These are phyloP conservation scores for Gautieria morchelliformis DNA, from an alignment of 768 basidiomycete species.

Conservation along the genomic window DNA sequence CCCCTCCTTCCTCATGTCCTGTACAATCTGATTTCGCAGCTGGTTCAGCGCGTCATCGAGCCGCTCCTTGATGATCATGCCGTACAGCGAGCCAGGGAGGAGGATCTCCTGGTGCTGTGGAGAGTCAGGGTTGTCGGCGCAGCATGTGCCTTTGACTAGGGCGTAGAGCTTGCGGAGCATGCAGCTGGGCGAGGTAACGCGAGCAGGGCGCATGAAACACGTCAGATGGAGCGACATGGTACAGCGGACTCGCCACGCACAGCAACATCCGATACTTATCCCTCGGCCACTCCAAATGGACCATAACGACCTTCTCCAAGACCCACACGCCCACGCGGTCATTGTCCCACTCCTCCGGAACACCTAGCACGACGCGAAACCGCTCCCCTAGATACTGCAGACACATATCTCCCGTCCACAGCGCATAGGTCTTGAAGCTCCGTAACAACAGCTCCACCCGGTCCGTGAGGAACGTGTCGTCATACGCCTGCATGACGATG, in stretches of 20 bases:
- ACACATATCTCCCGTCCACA: constrained; percentile 85
- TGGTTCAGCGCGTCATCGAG: constrained; percentile 81
- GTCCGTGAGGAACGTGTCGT: constrained; percentile 95
- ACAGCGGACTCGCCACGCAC: constrained; percentile 37
- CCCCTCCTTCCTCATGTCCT: constrained; percentile 69
- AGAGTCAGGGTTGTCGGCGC: constrained; percentile 95
- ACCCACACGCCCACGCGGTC: constrained; percentile 72
- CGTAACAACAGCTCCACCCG: constrained; percentile 89
- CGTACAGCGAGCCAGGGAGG: constrained; percentile 84
- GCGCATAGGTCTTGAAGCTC: constrained; percentile 87
- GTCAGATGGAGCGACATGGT: too few relatives aligned
- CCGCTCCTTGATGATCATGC: constrained; percentile 97
- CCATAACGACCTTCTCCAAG: constrained; percentile 76
- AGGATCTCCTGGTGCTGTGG: constrained; percentile 98
- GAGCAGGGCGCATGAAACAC: too few relatives aligned
- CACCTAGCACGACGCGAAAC: constrained; percentile 82
- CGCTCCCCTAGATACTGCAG: constrained; percentile 94
- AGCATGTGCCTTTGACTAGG: constrained; percentile 81
- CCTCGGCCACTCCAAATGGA: constrained; percentile 75
- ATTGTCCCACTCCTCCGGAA: constrained; percentile 93
- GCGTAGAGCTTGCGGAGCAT: constrained; percentile 96
- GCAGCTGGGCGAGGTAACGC: constrained; percentile 43
- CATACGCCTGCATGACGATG: constrained; percentile 92
- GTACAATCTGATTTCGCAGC: constrained; percentile 56
- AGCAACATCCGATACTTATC: constrained; percentile 94